Conservation (phyloP, 2,329 filamentous ascomycete genomes). For the Paracoccidioides lutzii region DNA sequence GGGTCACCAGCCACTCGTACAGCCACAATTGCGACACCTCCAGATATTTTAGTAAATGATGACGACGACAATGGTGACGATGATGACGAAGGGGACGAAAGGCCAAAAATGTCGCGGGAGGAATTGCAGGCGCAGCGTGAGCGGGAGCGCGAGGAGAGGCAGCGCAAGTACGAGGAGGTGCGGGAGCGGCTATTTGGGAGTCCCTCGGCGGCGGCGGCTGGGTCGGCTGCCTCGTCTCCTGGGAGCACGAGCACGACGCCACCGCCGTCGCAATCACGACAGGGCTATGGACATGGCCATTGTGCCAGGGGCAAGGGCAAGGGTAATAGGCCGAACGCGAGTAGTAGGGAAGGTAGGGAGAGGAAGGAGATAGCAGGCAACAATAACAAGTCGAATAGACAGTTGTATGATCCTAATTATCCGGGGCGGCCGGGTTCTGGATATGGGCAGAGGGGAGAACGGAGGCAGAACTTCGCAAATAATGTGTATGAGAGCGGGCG, state of each 20-base stretch:
- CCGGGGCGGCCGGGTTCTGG: slow-evolving; percentile 48
- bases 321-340: slow-evolving; percentile 4
- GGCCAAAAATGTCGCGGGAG: slow-evolving; percentile 54
- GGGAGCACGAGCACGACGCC: slow-evolving; percentile 44
- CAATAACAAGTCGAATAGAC: slow-evolving; percentile 27
- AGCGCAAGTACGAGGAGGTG: slow-evolving; percentile 77
- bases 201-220: slow-evolving; percentile 17
- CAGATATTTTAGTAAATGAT: slow-evolving; percentile 4
- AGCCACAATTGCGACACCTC: not conserved
- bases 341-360: slow-evolving; percentile 31
- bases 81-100: slow-evolving; percentile 52
- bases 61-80: slow-evolving; percentile 39
- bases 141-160: slow-evolving; percentile 72
- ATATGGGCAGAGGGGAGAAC: slow-evolving; percentile 27
- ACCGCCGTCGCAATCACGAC: slow-evolving; percentile 24
- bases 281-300: slow-evolving; percentile 18
- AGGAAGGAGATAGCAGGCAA: slow-evolving; percentile 28
- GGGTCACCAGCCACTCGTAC: not conserved
- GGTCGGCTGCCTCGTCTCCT: slow-evolving; percentile 48
- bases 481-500: not conserved
- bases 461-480: slow-evolving; percentile 6
- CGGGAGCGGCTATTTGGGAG: slow-evolving; percentile 77
- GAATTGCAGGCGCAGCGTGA: slow-evolving; percentile 59
- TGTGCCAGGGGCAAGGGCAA: slow-evolving; percentile 38
- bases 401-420: slow-evolving; percentile 69